phyloP scores from a whole-genome alignment of 176 grass and related monocot species.

The Eragrostis curvula region DNA sequence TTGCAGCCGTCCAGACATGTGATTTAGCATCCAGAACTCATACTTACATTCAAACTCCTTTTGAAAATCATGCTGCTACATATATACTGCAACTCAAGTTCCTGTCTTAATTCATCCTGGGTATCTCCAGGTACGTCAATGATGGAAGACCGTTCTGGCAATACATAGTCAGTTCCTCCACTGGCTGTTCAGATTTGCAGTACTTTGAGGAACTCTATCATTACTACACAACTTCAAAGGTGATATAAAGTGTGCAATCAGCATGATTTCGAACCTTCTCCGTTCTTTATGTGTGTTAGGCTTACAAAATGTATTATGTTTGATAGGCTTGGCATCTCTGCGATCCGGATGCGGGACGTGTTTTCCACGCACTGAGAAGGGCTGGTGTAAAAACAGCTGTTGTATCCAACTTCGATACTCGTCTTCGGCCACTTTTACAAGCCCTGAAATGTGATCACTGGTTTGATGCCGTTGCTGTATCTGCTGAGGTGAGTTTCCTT shows the following conservation, averaged over 20 bases:
- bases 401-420: conserved; percentile 97
- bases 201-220: conserved; percentile 98
- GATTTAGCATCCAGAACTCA: not conserved
- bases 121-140: conserved; percentile 81
- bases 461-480: conserved; percentile 95
- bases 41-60: conserved; percentile 13
- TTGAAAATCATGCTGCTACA: not conserved
- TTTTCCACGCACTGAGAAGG: conserved; percentile 78
- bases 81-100: conserved; percentile 21
- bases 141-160: conserved; percentile 97
- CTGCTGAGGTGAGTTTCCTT: conserved; percentile 76
- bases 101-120: conserved; percentile 6
- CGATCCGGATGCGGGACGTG: conserved; percentile 78
- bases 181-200: conserved; percentile 81
- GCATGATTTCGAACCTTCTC: not conserved
- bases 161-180: conserved; percentile 87
- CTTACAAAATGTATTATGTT: conserved; percentile 43
- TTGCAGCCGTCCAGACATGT: not conserved
- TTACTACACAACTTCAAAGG: conserved; percentile 94
- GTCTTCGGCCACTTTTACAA: conserved; percentile 80
- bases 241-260: conserved; percentile 26
- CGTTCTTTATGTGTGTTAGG: conserved; percentile 6
- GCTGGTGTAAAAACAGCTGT: conserved; percentile 93
- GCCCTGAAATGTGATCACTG: conserved; percentile 85
- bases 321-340: conserved; percentile 89